These are phyloP conservation scores for Litsea cubeba DNA, from an alignment of 164 flowering plant genomes.

Conservation along the genomic window DNA sequence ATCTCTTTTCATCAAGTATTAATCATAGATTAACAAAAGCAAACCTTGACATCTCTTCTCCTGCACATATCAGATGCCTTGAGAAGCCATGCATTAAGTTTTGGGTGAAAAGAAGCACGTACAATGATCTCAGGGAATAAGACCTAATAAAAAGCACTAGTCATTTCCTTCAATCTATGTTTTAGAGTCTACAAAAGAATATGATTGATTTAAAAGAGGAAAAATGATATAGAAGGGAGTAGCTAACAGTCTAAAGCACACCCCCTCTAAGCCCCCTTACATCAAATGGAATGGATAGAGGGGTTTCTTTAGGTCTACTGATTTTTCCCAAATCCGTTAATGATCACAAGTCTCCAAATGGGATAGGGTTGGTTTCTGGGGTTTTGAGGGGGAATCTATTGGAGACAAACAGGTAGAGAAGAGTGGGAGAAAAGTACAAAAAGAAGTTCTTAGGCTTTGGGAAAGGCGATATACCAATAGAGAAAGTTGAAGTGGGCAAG, in stretches of 20 bases:
- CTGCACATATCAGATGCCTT: neutral
- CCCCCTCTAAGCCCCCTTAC: neutral
- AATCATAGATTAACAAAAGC: neutral
- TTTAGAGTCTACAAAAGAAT: neutral
- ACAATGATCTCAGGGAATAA: neutral
- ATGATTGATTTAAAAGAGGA: neutral
- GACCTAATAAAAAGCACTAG: neutral
- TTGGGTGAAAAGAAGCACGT: neutral
- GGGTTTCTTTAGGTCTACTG: neutral
- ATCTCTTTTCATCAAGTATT: neutral
- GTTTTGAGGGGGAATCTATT: neutral
- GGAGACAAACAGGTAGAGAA: slow-evolving; percentile 3
- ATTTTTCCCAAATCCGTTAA: neutral
- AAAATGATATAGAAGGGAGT: neutral
- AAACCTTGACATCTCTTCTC: neutral
- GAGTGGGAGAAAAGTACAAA: neutral
- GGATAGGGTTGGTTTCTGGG: neutral
- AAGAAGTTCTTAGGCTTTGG: neutral
- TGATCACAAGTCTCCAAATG: neutral
- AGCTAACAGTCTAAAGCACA: neutral
- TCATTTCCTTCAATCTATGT: neutral
- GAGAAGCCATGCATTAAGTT: neutral
- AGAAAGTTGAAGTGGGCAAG: slow-evolving; percentile 2
- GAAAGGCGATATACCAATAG: neutral
- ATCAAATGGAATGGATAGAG: neutral